These are phyloP conservation scores for Lachnellula suecica DNA, from an alignment of 2,329 filamentous ascomycete genomes.

Conservation along the genomic window DNA sequence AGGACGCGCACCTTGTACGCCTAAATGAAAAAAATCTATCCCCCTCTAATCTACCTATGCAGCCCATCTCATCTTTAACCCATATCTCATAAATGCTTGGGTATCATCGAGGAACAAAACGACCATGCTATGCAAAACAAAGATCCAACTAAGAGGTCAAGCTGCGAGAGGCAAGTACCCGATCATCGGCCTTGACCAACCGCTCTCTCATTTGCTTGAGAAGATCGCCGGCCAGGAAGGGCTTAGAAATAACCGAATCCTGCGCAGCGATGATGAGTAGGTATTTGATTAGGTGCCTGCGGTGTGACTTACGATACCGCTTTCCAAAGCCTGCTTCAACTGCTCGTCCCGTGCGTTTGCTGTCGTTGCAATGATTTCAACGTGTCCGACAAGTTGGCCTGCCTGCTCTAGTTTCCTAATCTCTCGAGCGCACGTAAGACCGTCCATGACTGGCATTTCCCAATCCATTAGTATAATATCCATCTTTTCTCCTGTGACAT, in stretches of 20 bases:
- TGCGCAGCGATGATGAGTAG: constrained; percentile 38
- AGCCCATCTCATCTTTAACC: no score
- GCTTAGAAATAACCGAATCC: constrained; percentile 27
- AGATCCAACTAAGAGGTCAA: not conserved
- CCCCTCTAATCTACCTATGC: no score
- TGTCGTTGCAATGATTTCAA: constrained; percentile 34
- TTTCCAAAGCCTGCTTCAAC: constrained; percentile 21
- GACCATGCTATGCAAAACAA: not conserved
- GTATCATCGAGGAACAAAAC: not conserved
- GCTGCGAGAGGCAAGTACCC: not conserved
- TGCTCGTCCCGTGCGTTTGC: constrained; percentile 32
- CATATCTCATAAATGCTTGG: no score
- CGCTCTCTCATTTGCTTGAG: constrained; percentile 22
- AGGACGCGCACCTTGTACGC: no score
- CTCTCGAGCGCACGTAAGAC: constrained; percentile 61
- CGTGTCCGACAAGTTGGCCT: constrained; percentile 49
- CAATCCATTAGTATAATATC: constrained; percentile 73
- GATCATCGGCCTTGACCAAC: constrained; percentile 3
- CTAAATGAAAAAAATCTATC: no score
- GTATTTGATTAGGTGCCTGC: constrained; percentile 39
- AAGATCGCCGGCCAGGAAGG: constrained; percentile 21
- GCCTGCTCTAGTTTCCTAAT: constrained; percentile 60
- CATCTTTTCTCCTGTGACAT: constrained; percentile 35
- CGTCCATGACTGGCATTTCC: constrained; percentile 75
- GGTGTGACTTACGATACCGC: constrained; percentile 25